A percentile compares a stretch with the other conserved stretches of the same genome.
These are phyloP conservation scores for Mucuna pruriens DNA, from an alignment of 306 rosid species.

Conservation along the genomic window DNA sequence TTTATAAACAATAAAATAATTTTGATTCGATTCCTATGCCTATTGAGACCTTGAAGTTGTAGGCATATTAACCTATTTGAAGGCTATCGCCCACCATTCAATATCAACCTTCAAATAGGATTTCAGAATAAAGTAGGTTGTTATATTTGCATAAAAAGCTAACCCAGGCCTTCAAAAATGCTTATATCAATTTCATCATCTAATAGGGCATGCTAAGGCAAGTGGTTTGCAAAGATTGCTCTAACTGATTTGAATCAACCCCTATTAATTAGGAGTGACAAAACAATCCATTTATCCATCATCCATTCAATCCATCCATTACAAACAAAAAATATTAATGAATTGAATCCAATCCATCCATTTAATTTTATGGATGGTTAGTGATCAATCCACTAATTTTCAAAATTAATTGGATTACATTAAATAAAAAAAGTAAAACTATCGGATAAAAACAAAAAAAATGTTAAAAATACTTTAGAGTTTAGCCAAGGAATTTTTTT, in stretches of 20 bases:
- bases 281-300: too few relatives aligned
- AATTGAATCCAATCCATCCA: too few relatives aligned
- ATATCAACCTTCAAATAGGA: constrained; percentile 2
- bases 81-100: not conserved
- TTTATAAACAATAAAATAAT: not conserved
- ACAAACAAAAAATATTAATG: too few relatives aligned
- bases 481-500: too few relatives aligned
- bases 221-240: constrained; percentile 8
- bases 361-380: too few relatives aligned
- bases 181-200: not conserved
- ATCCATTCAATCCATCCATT: too few relatives aligned
- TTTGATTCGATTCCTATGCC: not conserved
- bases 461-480: too few relatives aligned
- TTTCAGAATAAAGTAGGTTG: not conserved
- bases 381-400: too few relatives aligned
- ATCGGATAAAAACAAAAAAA: too few relatives aligned
- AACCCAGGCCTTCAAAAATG: not conserved
- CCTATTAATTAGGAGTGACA: too few relatives aligned
- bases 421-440: too few relatives aligned
- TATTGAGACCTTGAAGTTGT: not conserved
- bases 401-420: too few relatives aligned
- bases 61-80: constrained; percentile 3
- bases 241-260: constrained; percentile 18
- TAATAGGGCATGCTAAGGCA: not conserved
- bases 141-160: constrained; percentile 1